These are phyloP conservation scores for Geoglossum cookeanum DNA, from an alignment of 2,329 filamentous ascomycete species.

Conservation along the genomic window DNA sequence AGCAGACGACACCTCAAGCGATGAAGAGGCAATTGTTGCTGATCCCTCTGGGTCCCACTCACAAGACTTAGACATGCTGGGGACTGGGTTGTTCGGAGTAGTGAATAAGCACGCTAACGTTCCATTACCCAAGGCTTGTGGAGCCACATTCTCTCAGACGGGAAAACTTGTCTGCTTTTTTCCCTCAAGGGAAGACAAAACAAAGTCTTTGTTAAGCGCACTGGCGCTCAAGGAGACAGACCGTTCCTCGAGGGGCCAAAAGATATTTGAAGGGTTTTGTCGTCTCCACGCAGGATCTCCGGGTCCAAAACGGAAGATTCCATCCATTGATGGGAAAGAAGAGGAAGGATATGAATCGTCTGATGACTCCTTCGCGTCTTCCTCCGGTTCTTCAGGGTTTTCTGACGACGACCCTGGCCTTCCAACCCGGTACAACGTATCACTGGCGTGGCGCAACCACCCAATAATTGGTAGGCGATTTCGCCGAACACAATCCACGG, in stretches of 20 bases:
- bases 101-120: slow-evolving; percentile 44
- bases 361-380: slow-evolving; percentile 27
- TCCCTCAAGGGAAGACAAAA: slow-evolving; percentile 41
- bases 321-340: slow-evolving; percentile 16
- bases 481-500: slow-evolving; percentile 31
- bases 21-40: slow-evolving; percentile 39
- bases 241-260: slow-evolving; percentile 27
- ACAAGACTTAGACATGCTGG: slow-evolving; percentile 27
- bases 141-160: slow-evolving; percentile 18
- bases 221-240: slow-evolving; percentile 29
- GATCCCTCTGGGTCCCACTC: slow-evolving; percentile 17
- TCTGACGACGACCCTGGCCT: slow-evolving; percentile 25
- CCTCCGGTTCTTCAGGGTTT: slow-evolving; percentile 25
- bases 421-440: slow-evolving; percentile 29
- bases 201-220: slow-evolving; percentile 28
- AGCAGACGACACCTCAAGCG: slow-evolving; percentile 62
- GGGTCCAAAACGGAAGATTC: slow-evolving; percentile 21
- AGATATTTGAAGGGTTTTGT: slow-evolving; percentile 44
- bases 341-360: slow-evolving; percentile 18
- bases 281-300: slow-evolving; percentile 34
- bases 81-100: slow-evolving; percentile 30
- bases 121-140: slow-evolving; percentile 37
- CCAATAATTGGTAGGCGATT: slow-evolving; percentile 26
- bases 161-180: slow-evolving; percentile 50
- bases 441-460: slow-evolving; percentile 21